A percentile compares a stretch with the other conserved stretches of the same genome.
These are phyloP conservation scores for Populus hybrid DNA, from an alignment of 441 rosid genomes.

Conservation along the genomic window DNA sequence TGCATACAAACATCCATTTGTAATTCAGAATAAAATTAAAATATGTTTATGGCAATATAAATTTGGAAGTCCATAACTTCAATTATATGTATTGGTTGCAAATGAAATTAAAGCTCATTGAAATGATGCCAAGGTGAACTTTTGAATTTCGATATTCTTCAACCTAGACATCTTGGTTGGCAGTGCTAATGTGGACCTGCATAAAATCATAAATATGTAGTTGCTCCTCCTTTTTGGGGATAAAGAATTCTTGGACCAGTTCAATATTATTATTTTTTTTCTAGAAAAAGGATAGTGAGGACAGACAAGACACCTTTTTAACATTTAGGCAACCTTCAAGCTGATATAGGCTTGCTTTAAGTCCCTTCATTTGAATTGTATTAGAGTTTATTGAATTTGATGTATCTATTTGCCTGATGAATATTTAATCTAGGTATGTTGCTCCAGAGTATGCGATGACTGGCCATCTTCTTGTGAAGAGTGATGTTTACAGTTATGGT, in stretches of 20 bases:
- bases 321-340: background rate
- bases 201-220: background rate
- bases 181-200: background rate
- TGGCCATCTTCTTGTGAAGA: too few species aligned
- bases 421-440: slow-evolving; percentile 54
- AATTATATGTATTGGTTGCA: background rate
- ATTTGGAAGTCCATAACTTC: background rate
- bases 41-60: background rate
- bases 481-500: too few species aligned
- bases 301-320: background rate
- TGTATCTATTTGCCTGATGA: background rate
- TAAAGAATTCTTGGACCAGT: background rate
- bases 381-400: background rate
- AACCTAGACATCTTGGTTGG: background rate
- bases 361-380: background rate
- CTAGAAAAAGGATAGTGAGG: background rate
- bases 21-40: background rate
- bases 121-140: background rate
- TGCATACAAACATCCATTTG: background rate
- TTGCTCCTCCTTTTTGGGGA: background rate
- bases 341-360: background rate
- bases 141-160: background rate
- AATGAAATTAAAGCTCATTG: background rate
- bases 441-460: slow-evolving; percentile 12
- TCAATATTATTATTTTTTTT: background rate